phyloP scores from a whole-genome alignment of 805 yeast genomes.

The Nakazawaea populi region DNA sequence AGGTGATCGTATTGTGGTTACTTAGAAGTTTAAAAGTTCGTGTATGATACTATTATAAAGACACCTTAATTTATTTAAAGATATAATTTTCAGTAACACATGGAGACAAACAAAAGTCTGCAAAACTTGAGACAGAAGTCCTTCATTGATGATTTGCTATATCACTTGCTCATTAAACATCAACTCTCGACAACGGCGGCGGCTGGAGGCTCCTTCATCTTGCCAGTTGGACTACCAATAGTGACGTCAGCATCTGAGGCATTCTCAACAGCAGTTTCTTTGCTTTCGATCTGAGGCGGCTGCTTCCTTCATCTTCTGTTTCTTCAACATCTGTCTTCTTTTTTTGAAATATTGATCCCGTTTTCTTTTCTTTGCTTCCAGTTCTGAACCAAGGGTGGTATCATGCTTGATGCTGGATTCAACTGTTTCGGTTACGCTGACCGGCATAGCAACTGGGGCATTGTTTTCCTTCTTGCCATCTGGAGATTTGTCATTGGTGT shows the following conservation, averaged over 20 bases:
- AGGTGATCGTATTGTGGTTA: constrained; percentile 13
- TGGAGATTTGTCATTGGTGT: background rate
- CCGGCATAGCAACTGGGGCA: background rate
- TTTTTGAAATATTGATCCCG: background rate
- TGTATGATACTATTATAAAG: too few species aligned
- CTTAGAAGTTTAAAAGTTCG: too few species aligned
- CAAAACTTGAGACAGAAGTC: too few species aligned
- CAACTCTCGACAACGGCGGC: too few species aligned
- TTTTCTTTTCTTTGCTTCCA: background rate
- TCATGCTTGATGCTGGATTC: background rate
- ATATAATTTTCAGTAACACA: too few species aligned
- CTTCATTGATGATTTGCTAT: too few species aligned
- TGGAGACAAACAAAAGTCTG: too few species aligned
- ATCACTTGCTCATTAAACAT: too few species aligned
- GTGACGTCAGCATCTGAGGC: background rate
- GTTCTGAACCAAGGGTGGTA: background rate
- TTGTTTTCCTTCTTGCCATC: background rate
- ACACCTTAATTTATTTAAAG: too few species aligned
- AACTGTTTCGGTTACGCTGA: background rate
- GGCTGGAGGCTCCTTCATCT: too few species aligned
- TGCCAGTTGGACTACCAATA: too few species aligned
- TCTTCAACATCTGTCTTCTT: background rate
- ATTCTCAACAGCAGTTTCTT: background rate
- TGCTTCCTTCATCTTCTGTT: background rate
- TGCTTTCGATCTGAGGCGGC: background rate